Conservation (phyloP, 495 filamentous ascomycete species). For the Xylaria cubensis region DNA sequence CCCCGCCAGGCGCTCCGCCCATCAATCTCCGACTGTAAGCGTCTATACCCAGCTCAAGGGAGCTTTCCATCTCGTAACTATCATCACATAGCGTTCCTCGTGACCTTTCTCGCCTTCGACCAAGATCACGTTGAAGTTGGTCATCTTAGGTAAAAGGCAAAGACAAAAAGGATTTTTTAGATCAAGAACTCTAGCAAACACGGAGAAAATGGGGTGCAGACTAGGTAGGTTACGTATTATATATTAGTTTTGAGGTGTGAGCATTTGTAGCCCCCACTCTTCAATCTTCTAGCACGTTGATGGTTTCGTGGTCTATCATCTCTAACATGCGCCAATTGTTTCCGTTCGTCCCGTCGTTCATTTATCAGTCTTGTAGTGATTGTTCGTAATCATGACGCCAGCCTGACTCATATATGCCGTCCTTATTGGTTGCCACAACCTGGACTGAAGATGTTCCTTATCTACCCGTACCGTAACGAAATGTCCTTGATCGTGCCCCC, state of each 20-base stretch:
- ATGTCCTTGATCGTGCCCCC: not conserved
- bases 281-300: not conserved
- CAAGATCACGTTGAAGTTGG: not conserved
- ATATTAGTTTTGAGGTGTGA: not conserved
- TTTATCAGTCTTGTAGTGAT: not conserved
- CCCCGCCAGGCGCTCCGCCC: conserved; percentile 1
- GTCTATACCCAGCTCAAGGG: conserved; percentile 12
- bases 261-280: not conserved
- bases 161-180: not conserved
- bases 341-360: not conserved
- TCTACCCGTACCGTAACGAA: conserved; percentile 8
- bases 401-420: not conserved
- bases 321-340: conserved; percentile 5
- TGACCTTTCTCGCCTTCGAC: conserved; percentile 6
- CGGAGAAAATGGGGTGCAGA: not conserved
- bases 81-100: conserved; percentile 28
- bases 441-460: not conserved
- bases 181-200: not conserved
- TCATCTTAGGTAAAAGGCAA: conserved; percentile 14
- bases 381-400: not conserved
- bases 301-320: conserved; percentile 18
- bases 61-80: conserved; percentile 38
- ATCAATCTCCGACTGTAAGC: conserved; percentile 17
- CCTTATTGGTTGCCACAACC: not conserved
- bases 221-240: conserved; percentile 15